Evolutionary conservation across 345 rosid species (phyloP), one percentile per base, ranked within the genome.

Genomic region (Brassica incana): DNA sequence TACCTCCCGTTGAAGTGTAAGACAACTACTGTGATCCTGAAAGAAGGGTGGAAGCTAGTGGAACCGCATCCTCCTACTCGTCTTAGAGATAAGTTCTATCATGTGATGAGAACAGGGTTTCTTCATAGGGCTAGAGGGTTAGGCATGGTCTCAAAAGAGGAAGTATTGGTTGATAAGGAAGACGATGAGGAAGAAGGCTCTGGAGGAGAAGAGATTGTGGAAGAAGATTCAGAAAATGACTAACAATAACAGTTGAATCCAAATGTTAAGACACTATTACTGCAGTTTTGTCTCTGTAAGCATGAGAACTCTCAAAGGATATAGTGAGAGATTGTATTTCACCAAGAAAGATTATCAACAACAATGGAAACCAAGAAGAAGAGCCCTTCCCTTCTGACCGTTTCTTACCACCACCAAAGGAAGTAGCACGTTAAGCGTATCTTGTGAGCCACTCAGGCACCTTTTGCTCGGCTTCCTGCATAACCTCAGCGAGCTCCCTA

Each of bases 391-490:
- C 86, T 88, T 52, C 98, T 83, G 72, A 20, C 23, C 23, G 23
- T 20, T 20, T 20, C 23, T 20, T 20, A 20, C 23, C 23, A 20
- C 23, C 23, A 20, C 23, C 23, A 20, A 90, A 38, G 43, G 91
- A 79, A 20, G 23, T 20, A 20, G 95, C 77, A 43, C 97, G 93
- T 36, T 93, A 86, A 62, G 97, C 92, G 35, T 85, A 92, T 20
- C 95, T 89, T 54, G 97, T 76, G 45, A 94, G 93, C 98, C 98
- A 94, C 73, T 88, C 91, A 15, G 98, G 98, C 64, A 91, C 98
- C 84, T 92, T 97, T 82, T 94, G 98, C 61, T 91, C 92, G 16
- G 97, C 81, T 85, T 94, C 98, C 80, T 88, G 95, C 97, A 94
- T 94, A 56, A 94, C 84, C 18, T 94, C 97, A 20, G 93, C 77